Evolutionary conservation across 495 filamentous ascomycete genomes (phyloP), one percentile per base, ranked within the genome.

Genomic region (Penicillium crystallinum): DNA sequence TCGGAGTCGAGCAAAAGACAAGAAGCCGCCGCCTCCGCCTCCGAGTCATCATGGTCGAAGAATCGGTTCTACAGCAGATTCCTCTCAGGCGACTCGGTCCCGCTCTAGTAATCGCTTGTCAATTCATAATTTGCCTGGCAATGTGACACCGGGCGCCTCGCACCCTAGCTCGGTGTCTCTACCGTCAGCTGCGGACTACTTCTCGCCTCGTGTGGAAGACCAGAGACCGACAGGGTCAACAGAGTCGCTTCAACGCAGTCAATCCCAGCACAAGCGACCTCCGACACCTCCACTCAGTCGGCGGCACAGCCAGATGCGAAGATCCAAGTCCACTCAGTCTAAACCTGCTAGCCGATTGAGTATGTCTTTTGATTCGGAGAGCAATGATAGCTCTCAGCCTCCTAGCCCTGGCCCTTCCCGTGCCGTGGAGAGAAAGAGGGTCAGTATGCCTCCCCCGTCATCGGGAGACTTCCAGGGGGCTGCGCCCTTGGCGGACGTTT

Each of bases 31-130:
- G 9, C 81, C 81, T 14, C 77, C 81, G 21, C 84, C 85, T 2
- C 83, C 70, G 57, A 84, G 77, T 35, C 79, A 84, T 49, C 85
- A 87, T 68, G 86, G 86, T 6, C 86, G 83, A 62, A 67, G 81
- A n/a, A 86, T 89, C 37, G 80, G 71, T 54, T 29, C 58, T 41
- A 59, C 58, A 43, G 51, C 62, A 36, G 59, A 72, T 11, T 39
- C 65, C 21, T 54, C 65, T 30, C 67, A 62, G 12, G 40, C 56
- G 18, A 53, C 56, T 42, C 53, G 71, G 10, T 44, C 52, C 40
- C 61, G 58, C 41, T 49, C 71, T 23, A 41, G 44, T 10, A 66
- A 70, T 10, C 59, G 63, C 19, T 62, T 57, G 30, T 69, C 71
- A 9, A 64, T 64, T 42, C 66, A 68, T 54, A 56, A 57, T 17